A percentile compares a stretch with the other conserved stretches of the same genome.
These are phyloP conservation scores for Logfia minima DNA, from an alignment of 129 eudicot genomes.

Conservation along the genomic window DNA sequence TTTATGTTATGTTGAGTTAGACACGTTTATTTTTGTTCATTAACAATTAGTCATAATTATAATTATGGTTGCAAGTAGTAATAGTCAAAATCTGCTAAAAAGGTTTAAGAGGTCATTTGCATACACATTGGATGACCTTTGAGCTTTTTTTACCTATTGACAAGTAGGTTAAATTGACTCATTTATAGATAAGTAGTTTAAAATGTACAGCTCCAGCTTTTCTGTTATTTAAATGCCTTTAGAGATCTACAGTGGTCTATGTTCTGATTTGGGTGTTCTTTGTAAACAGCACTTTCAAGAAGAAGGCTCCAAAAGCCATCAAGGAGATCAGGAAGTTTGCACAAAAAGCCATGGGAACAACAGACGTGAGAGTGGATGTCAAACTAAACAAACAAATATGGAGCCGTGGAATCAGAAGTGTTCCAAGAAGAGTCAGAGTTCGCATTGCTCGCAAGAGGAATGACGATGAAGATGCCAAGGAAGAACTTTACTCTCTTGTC, in stretches of 20 bases:
- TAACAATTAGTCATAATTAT: not conserved
- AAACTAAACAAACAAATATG: conserved; percentile 70
- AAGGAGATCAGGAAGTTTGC: conserved; percentile 71
- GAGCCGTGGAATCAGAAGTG: conserved; percentile 77
- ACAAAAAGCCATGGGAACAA: conserved; percentile 69
- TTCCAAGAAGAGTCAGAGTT: conserved; percentile 68
- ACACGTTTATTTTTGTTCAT: not conserved
- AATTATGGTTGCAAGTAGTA: too few relatives aligned
- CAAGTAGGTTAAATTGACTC: conserved; percentile 28
- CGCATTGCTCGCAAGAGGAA: conserved; percentile 79
- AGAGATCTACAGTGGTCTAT: not conserved
- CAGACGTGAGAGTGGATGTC: conserved; percentile 73
- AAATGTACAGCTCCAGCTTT: not conserved
- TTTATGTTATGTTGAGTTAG: not conserved
- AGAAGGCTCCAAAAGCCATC: conserved; percentile 80
- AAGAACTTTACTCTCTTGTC: conserved; percentile 73
- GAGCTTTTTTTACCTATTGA: not conserved
- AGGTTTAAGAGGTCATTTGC: not conserved
- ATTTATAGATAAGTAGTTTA: not conserved
- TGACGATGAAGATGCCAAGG: conserved; percentile 75
- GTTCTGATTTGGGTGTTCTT: not conserved
- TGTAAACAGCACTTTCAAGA: conserved; percentile 48
- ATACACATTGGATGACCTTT: not conserved
- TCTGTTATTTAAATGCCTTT: not conserved
- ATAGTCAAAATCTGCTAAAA: not conserved